Base-by-base conservation (phyloP, 495 filamentous ascomycete species). In the Sporormia fimetaria region DNA sequence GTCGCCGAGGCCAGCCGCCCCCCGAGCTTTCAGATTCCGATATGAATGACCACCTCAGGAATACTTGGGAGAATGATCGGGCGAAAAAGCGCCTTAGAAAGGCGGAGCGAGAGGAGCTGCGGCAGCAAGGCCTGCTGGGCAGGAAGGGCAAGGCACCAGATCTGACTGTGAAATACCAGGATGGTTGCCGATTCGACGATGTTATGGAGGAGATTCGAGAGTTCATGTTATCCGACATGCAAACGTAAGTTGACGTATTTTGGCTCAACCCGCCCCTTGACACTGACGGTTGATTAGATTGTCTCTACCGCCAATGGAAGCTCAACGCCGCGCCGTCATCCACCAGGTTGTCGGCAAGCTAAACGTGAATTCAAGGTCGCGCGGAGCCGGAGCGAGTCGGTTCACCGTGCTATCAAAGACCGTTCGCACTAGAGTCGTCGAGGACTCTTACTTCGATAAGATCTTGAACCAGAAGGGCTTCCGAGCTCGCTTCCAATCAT, bases 261-360 rank as follows among this genome's bases (percentile, higher is more conserved):
- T 15, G 17, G n/a, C 12, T 23, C 25, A 16, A 14, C 28, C 9
- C n/a, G n/a, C n/a, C n/a, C n/a, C 27, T 29, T 10, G 17, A 5
- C 21, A 16, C 5, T 40, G 35, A 23, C 7, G 11, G 10, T 10
- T 39, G 20, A 16, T 30, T 48, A 94, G 86, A 35, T 67, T 87
- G 9, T 60, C 78, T 14, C 64, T 98, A 8, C 87, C 90, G 4
- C 84, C 88, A 2, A 88, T 98, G 75, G 74, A 78, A 20, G 86
- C 82, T 47, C 58, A 69, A 2, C 70, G 74, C 22, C 82, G 90
- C 39, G 86, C 80, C 54, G 57, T 71, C 8, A 68, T 94, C 9
- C 90, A 98, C 55, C 67, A 80, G 22, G 51, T 93, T 22, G 83
- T 83, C 3, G 68, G 68, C 49, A 62, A 66, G 11, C 69, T 94